phyloP scores from a whole-genome alignment of 306 rosid species.

The Medicago lupulina region DNA sequence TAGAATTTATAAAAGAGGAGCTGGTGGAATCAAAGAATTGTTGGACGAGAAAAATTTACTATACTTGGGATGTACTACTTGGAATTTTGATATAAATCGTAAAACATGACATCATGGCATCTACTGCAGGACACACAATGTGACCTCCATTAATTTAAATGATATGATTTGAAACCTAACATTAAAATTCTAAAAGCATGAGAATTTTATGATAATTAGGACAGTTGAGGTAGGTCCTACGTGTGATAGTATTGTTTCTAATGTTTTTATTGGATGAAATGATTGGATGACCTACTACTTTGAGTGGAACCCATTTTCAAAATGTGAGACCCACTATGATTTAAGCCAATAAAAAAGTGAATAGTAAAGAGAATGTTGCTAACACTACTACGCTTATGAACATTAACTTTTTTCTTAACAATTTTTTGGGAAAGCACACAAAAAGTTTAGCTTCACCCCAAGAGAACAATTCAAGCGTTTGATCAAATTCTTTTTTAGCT shows the following conservation, averaged over 20 bases:
- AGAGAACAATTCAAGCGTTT: constrained; percentile 16
- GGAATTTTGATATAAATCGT: constrained; percentile 28
- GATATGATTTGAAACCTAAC: not conserved
- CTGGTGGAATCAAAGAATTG: constrained; percentile 22
- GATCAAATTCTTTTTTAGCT: not conserved
- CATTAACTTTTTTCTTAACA: not conserved
- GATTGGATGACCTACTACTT: too few relatives aligned
- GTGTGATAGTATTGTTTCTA: not conserved
- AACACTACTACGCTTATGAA: too few relatives aligned
- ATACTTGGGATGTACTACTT: not conserved
- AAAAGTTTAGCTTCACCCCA: not conserved
- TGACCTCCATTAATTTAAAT: not conserved
- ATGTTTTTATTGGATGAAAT: too few relatives aligned
- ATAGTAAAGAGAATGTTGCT: too few relatives aligned
- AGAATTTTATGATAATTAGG: not conserved
- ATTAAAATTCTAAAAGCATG: too few relatives aligned
- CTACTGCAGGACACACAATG: not conserved
- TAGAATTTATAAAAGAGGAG: constrained; percentile 19
- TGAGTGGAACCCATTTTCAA: too few relatives aligned
- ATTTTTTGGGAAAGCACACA: not conserved
- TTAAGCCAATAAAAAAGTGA: too few relatives aligned
- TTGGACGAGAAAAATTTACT: constrained; percentile 34
- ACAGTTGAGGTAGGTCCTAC: not conserved
- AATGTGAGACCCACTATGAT: too few relatives aligned
- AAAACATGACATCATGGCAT: constrained; percentile 6